Evolutionary conservation across 2,329 filamentous ascomycete species (phyloP).

Genomic region (Davidsoniella australis): DNA sequence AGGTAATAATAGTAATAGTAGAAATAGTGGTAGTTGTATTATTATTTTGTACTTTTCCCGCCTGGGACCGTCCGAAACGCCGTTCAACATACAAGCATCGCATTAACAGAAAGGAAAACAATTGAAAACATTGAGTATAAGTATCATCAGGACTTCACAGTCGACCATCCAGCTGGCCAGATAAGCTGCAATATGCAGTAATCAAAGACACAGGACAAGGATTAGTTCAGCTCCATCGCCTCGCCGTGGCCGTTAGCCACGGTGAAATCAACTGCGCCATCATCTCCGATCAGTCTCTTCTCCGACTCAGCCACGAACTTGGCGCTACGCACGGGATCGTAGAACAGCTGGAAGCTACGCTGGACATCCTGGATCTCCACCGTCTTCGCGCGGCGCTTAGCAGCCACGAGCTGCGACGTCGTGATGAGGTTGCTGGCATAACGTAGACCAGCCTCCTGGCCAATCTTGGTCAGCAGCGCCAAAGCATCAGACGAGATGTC

Average conservation of each 20-base stretch:
- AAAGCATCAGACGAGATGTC: conserved; percentile 81
- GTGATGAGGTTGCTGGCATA: conserved; percentile 98
- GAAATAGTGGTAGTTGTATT: conserved; percentile 2
- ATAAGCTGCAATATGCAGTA: conserved; percentile 1
- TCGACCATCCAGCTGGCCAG: not conserved
- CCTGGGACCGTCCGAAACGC: conserved; percentile 11
- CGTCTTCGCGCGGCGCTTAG: conserved; percentile 72
- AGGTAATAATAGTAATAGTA: no score
- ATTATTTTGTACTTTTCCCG: conserved; percentile 12
- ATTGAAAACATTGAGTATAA: conserved; percentile 3
- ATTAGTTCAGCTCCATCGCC: conserved; percentile 29
- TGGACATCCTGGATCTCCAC: conserved; percentile 80
- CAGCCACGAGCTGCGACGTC: conserved; percentile 71
- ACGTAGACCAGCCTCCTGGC: conserved; percentile 74
- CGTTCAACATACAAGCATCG: conserved; percentile 9
- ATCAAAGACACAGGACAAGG: not conserved
- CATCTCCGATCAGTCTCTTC: conserved; percentile 79
- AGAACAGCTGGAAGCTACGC: conserved; percentile 86
- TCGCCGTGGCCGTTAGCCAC: conserved; percentile 36
- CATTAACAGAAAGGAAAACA: conserved; percentile 6
- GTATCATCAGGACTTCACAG: not conserved
- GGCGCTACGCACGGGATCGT: conserved; percentile 73
- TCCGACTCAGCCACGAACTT: conserved; percentile 83
- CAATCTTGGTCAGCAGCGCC: conserved; percentile 87
- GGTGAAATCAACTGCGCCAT: conserved; percentile 59